Evolutionary conservation across 768 basidiomycete genomes (phyloP).

Genomic region (Holtermanniella nyarrowii): DNA sequence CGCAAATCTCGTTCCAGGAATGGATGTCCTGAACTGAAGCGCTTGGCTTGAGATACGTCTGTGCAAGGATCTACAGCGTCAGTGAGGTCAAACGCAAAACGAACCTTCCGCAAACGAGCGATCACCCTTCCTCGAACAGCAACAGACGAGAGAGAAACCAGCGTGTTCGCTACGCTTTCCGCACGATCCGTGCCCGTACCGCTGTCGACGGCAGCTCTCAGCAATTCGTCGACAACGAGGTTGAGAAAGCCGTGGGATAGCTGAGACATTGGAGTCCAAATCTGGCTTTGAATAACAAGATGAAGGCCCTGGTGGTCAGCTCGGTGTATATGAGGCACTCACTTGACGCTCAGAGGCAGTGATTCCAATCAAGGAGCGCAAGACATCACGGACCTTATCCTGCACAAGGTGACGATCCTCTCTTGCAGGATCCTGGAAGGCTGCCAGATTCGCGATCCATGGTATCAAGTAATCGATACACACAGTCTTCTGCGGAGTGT

Average conservation of each 20-base stretch:
- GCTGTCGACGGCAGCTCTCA: slow-evolving; percentile 72
- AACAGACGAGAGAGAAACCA: slow-evolving; percentile 64
- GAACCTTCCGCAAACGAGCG: slow-evolving; percentile 65
- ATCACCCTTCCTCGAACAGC: slow-evolving; percentile 68
- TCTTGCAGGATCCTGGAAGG: slow-evolving; percentile 60
- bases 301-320: slow-evolving; percentile 47
- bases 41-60: slow-evolving; percentile 57
- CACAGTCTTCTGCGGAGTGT: slow-evolving; percentile 52
- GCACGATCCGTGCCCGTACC: slow-evolving; percentile 65
- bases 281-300: slow-evolving; percentile 56
- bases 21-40: slow-evolving; percentile 51
- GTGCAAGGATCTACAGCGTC: slow-evolving; percentile 54
- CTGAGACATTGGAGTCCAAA: slow-evolving; percentile 68
- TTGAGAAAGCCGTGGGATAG: slow-evolving; percentile 60
- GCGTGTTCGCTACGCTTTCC: slow-evolving; percentile 62
- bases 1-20: slow-evolving; percentile 48
- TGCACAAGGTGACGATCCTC: slow-evolving; percentile 62
- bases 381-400: slow-evolving; percentile 65
- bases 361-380: slow-evolving; percentile 66
- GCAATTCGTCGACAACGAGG: slow-evolving; percentile 65
- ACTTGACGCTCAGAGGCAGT: slow-evolving; percentile 67
- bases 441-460: slow-evolving; percentile 72
- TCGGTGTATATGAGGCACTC: slow-evolving; percentile 11
- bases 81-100: slow-evolving; percentile 12
- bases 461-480: slow-evolving; percentile 76